These are phyloP conservation scores for Lasiodiplodia citricola DNA, from an alignment of 2,329 filamentous ascomycete species.

Conservation along the genomic window DNA sequence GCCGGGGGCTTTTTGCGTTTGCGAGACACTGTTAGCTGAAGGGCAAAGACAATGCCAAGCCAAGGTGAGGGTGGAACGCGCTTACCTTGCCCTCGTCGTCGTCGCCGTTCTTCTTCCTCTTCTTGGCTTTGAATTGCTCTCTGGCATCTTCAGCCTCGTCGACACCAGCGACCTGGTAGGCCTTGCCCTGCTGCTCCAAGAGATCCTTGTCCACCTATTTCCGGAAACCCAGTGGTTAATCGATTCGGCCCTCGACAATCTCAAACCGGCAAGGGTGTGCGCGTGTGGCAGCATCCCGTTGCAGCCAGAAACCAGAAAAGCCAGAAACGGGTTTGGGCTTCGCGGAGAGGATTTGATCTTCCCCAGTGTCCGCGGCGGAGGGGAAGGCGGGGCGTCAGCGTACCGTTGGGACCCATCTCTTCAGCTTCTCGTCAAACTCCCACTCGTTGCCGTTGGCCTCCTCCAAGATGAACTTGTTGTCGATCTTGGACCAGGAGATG, in stretches of 20 bases:
- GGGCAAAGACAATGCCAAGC: constrained; percentile 37
- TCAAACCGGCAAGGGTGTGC: constrained; percentile 6
- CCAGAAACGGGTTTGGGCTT: constrained; percentile 29
- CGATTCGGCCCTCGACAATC: constrained; percentile 34
- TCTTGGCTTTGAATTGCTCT: constrained; percentile 8
- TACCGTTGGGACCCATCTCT: constrained; percentile 76
- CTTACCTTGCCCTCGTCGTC: constrained; percentile 14
- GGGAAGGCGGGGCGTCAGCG: constrained; percentile 33
- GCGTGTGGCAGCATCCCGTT: constrained; percentile 7
- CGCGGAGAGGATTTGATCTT: constrained; percentile 20
- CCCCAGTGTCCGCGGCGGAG: background rate
- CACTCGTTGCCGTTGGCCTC: constrained; percentile 67
- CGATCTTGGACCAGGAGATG: constrained; percentile 36
- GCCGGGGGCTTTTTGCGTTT: background rate
- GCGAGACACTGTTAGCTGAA: constrained; percentile 30
- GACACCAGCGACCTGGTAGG: constrained; percentile 62
- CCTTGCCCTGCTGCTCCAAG: constrained; percentile 65
- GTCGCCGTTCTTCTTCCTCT: constrained; percentile 7
- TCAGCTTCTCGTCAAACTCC: constrained; percentile 74
- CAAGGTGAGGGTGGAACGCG: constrained; percentile 16
- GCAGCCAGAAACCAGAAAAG: constrained; percentile 33
- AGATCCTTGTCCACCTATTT: constrained; percentile 64
- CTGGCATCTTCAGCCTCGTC: constrained; percentile 40
- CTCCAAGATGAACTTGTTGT: constrained; percentile 36
- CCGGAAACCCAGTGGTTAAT: constrained; percentile 32